Evolutionary conservation across 306 rosid species (phyloP).

Genomic region (Vigna hirtella): DNA sequence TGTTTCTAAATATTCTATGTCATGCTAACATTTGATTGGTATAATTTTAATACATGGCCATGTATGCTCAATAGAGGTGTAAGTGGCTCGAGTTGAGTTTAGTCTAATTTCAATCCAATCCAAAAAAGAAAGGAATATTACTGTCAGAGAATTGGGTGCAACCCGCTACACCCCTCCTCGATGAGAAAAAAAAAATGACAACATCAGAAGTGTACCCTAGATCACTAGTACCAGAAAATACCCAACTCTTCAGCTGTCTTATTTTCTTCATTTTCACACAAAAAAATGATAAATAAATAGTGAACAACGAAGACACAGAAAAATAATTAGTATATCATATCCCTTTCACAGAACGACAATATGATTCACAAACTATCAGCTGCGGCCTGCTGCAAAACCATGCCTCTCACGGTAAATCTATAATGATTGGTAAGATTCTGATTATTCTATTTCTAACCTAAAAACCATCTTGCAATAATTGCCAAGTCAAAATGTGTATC

Average conservation of each 20-base stretch:
- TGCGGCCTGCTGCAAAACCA: background rate
- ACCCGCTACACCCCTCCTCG: too few species aligned
- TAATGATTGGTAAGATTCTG: background rate
- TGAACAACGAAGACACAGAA: background rate
- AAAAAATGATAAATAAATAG: background rate
- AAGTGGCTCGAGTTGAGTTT: too few species aligned
- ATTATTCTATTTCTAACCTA: slow-evolving; percentile 12
- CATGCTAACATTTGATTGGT: background rate
- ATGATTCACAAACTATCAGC: background rate
- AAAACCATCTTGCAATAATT: background rate
- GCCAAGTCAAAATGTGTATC: slow-evolving; percentile 23
- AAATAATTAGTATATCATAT: background rate
- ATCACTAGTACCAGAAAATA: background rate
- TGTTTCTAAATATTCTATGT: background rate
- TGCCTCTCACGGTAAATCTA: slow-evolving; percentile 5
- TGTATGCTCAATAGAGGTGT: background rate
- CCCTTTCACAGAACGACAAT: background rate
- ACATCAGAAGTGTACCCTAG: background rate
- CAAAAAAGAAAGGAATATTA: too few species aligned
- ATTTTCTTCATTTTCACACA: background rate
- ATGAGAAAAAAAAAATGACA: too few species aligned
- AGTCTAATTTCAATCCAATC: too few species aligned
- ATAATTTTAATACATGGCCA: background rate
- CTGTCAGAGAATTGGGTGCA: too few species aligned
- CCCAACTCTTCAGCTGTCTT: background rate